A percentile compares a stretch with the other conserved stretches of the same genome.
phyloP scores from a whole-genome alignment of 768 basidiomycete species.

The Peribolospora baueri region DNA sequence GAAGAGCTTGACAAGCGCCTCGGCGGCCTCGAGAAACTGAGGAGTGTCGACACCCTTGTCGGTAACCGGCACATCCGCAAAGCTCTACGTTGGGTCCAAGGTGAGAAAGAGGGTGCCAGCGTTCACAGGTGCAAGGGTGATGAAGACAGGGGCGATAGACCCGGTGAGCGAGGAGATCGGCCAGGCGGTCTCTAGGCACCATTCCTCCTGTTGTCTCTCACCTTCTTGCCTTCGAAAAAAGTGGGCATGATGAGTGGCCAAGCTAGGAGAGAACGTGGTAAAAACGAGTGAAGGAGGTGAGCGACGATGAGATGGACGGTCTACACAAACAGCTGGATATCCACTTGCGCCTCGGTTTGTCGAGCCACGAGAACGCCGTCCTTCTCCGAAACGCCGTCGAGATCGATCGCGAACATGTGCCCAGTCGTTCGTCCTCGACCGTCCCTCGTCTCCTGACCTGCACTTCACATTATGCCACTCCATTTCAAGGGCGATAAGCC shows the following conservation, averaged over 20 bases:
- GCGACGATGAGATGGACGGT: not conserved
- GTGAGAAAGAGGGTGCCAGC: not conserved
- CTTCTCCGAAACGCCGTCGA: no score
- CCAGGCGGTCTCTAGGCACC: not conserved
- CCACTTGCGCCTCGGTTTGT: no score
- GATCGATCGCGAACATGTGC: no score
- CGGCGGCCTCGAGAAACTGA: constrained; percentile 63
- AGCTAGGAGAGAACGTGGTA: not conserved
- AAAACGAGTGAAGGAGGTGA: not conserved
- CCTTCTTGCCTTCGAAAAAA: not conserved
- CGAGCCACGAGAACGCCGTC: no score
- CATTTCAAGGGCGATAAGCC: constrained; percentile 74
- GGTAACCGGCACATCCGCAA: constrained; percentile 64
- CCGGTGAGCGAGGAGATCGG: not conserved
- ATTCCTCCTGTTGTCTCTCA: not conserved
- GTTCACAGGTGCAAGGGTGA: not conserved
- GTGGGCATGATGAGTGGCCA: not conserved
- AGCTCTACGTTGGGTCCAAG: constrained; percentile 39
- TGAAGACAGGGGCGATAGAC: no score
- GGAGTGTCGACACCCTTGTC: constrained; percentile 70
- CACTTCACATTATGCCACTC: constrained; percentile 20
- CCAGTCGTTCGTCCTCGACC: no score
- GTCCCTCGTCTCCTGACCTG: no score
- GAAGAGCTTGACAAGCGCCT: constrained; percentile 72
- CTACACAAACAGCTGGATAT: not conserved